phyloP scores from a whole-genome alignment of 2,329 filamentous ascomycete genomes.

The Beauveria sp. region DNA sequence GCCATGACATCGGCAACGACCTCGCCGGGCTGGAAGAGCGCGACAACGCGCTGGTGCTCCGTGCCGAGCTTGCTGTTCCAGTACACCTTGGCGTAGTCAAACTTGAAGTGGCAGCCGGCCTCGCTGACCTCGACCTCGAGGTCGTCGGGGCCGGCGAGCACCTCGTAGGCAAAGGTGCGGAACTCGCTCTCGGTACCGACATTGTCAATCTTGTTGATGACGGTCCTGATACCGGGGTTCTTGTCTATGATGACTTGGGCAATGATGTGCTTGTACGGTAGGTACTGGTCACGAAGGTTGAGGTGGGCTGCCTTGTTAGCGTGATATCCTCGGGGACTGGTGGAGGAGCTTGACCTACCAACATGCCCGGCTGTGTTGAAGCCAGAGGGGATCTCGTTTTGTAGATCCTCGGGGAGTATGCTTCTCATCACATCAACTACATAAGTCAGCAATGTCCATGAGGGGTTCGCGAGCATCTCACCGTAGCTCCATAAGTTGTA shows the following conservation, averaged over 20 bases:
- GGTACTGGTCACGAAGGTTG: constrained; percentile 76
- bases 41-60: constrained; percentile 76
- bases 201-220: constrained; percentile 92
- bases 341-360: constrained; percentile 37
- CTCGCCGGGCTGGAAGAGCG: constrained; percentile 72
- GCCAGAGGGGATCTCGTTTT: constrained; percentile 74
- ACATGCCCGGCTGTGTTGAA: constrained; percentile 89
- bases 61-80: constrained; percentile 91
- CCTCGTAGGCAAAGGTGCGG: constrained; percentile 87
- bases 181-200: constrained; percentile 81
- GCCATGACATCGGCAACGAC: constrained; percentile 96
- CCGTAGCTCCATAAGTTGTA: constrained; percentile 85
- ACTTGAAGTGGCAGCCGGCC: constrained; percentile 76
- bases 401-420: constrained; percentile 70
- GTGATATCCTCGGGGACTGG: not conserved
- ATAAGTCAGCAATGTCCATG: constrained; percentile 14
- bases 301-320: constrained; percentile 60
- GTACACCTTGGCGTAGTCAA: constrained; percentile 95
- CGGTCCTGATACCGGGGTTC: constrained; percentile 71
- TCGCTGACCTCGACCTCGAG: constrained; percentile 78
- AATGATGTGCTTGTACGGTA: constrained; percentile 80
- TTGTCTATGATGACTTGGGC: constrained; percentile 85
- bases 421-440: constrained; percentile 74
- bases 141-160: constrained; percentile 74
- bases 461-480: constrained; percentile 30